Evolutionary conservation across 768 basidiomycete genomes (phyloP).

Genomic region (Pleurotus salmoneostramineus): DNA sequence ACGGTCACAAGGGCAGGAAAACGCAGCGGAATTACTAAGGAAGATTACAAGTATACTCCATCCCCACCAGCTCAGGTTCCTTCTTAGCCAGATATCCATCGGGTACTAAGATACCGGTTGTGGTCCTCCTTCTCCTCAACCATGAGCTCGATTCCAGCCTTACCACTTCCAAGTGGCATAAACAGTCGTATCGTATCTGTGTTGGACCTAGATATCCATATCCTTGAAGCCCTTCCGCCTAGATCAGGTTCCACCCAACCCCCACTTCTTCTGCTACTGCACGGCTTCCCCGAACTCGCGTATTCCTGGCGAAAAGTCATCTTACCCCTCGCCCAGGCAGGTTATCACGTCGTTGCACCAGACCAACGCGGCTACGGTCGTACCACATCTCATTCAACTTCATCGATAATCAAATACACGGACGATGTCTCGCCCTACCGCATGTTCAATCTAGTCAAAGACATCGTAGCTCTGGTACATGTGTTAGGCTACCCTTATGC

Average conservation of each 20-base stretch:
- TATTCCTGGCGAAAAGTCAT: constrained; percentile 65
- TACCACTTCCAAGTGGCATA: constrained; percentile 1
- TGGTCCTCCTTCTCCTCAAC: too few relatives aligned
- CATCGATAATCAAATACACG: constrained; percentile 29
- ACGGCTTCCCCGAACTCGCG: constrained; percentile 66
- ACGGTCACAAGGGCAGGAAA: too few relatives aligned
- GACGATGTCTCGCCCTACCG: constrained; percentile 50
- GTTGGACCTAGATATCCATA: constrained; percentile 2
- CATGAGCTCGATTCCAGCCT: not conserved
- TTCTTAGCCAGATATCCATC: too few relatives aligned
- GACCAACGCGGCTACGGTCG: constrained; percentile 57
- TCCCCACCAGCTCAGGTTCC: too few relatives aligned
- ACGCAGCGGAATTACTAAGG: too few relatives aligned
- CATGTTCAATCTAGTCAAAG: constrained; percentile 45
- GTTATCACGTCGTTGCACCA: constrained; percentile 61
- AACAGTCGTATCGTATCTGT: constrained; percentile 1
- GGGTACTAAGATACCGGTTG: too few relatives aligned
- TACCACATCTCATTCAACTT: constrained; percentile 17
- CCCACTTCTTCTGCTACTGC: constrained; percentile 53
- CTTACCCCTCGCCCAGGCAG: constrained; percentile 40
- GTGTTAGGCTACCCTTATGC: constrained; percentile 45
- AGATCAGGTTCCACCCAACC: constrained; percentile 14
- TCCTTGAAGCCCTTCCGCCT: constrained; percentile 25
- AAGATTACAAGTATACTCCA: too few relatives aligned
- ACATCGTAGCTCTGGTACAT: constrained; percentile 47